These are phyloP conservation scores for Cucumis melo DNA, from an alignment of 306 rosid genomes.

Conservation along the genomic window DNA sequence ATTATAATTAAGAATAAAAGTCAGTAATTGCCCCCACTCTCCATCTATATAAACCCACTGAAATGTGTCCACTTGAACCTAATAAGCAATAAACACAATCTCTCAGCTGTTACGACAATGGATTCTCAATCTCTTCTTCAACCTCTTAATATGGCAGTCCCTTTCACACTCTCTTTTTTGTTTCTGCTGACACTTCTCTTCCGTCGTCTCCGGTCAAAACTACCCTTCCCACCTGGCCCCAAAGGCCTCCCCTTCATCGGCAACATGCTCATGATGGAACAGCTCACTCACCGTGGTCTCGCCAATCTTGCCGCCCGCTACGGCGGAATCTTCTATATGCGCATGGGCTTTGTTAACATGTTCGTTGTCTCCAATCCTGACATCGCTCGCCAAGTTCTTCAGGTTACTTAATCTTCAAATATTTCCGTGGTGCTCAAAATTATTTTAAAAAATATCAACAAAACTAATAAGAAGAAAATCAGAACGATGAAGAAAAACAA, in stretches of 20 bases:
- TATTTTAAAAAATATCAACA: too few relatives aligned
- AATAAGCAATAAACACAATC: not conserved
- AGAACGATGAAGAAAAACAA: too few relatives aligned
- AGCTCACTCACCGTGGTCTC: conserved; percentile 70
- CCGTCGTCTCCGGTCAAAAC: conserved; percentile 7
- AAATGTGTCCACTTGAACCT: not conserved
- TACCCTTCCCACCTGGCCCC: conserved; percentile 74
- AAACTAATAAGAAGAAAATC: too few relatives aligned
- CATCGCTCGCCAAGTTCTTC: conserved; percentile 53
- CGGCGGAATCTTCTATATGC: conserved; percentile 70
- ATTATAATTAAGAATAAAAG: not conserved
- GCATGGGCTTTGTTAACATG: conserved; percentile 73
- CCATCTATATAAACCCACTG: not conserved
- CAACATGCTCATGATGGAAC: conserved; percentile 65
- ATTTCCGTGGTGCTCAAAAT: too few relatives aligned
- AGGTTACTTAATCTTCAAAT: not conserved
- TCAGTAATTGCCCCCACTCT: not conserved
- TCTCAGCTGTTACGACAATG: not conserved
- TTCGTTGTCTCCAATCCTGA: conserved; percentile 42
- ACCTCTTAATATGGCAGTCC: conserved; percentile 8
- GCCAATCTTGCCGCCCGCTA: conserved; percentile 43
- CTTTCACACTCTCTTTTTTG: conserved; percentile 18
- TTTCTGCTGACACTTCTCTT: conserved; percentile 13
- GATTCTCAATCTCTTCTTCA: conserved; percentile 8
- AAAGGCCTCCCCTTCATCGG: conserved; percentile 65